Percentiles rank a stretch among this genome's conserved stretches.
Conservation (phyloP, 2,329 filamentous ascomycete species). For the Fusarium mexicanum region DNA sequence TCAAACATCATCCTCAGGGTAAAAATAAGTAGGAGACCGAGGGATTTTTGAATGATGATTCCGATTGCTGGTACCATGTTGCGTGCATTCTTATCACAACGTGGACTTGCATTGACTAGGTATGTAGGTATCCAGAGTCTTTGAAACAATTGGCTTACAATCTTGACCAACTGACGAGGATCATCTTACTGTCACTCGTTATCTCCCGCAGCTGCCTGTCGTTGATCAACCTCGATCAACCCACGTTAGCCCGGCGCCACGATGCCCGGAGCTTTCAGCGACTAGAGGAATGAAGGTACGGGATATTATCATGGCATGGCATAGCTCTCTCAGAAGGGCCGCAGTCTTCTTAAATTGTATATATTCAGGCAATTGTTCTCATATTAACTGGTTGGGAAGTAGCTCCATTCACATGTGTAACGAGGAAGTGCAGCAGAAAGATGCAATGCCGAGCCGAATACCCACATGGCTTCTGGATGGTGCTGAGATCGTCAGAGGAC, state of each 20-base stretch:
- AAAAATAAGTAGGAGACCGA: background rate
- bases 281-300: background rate
- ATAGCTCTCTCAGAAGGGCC: background rate
- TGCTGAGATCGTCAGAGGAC: constrained; percentile 21
- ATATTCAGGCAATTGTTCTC: background rate
- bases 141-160: background rate
- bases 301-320: background rate
- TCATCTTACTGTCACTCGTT: background rate
- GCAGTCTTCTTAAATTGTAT: background rate
- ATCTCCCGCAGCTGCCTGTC: background rate
- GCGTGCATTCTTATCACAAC: constrained; percentile 13
- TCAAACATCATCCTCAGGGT: background rate
- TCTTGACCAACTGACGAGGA: background rate
- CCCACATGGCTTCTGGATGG: constrained; percentile 23
- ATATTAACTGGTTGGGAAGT: background rate
- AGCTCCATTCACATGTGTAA: constrained; percentile 21
- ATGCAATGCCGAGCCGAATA: constrained; percentile 6
- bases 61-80: background rate
- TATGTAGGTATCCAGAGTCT: background rate
- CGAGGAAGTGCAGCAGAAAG: constrained; percentile 9
- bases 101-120: constrained; percentile 5
- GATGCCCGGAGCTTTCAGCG: constrained; percentile 5
- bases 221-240: constrained; percentile 1
- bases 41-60: background rate
- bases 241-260: background rate